Base-by-base conservation (phyloP, 495 filamentous ascomycete species). In the Talaromyces trachyspermus region DNA sequence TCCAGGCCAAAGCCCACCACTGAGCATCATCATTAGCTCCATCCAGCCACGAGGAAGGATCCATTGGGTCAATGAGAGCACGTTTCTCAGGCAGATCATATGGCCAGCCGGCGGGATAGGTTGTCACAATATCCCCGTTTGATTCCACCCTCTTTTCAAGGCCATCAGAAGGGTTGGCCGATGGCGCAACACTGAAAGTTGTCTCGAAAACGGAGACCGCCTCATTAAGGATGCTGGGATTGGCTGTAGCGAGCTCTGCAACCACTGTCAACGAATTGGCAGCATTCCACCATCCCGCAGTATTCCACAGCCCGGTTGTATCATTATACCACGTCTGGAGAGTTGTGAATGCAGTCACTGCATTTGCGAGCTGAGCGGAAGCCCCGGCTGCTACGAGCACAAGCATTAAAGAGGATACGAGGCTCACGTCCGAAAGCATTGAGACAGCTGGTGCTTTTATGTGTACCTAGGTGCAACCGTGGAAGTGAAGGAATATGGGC, bases 261-360 rank as follows among this genome's bases (percentile, higher is more conserved):
- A 86, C 57, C 19, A 72, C 68, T 2, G 81, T 85, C 49, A 88
- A 60, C 46, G 70, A 74, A 58, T 87, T 89, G 47, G 79, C 85
- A 30, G 75, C 77, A 61, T 88, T 85, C 85, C 85, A 89, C 85
- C 85, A 89, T 2, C 79, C 79, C 20, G 68, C 71, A 0, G 77
- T 81, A 50, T 78, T 58, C 80, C 81, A 88, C 9, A 86, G 64
- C 12, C 84, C 84, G 0, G 71, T 82, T 6, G 52, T 52, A 3
- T 49, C 43, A 56, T 85, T 75, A 51, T 87, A 88, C 78, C 79
- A 87, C 18, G 36, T 47, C 52, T 86, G 81, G 2, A 88, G 70
- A 8, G 70, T 58, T 20, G 64, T 54, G 39, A 78, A 54, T 5
- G 66, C 77, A 15, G 59, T 48, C 25, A 69, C 60, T 5, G 78